Evolutionary conservation across 2,329 filamentous ascomycete genomes (phyloP).

Genomic region (Aspergillus pseudoglaucus): DNA sequence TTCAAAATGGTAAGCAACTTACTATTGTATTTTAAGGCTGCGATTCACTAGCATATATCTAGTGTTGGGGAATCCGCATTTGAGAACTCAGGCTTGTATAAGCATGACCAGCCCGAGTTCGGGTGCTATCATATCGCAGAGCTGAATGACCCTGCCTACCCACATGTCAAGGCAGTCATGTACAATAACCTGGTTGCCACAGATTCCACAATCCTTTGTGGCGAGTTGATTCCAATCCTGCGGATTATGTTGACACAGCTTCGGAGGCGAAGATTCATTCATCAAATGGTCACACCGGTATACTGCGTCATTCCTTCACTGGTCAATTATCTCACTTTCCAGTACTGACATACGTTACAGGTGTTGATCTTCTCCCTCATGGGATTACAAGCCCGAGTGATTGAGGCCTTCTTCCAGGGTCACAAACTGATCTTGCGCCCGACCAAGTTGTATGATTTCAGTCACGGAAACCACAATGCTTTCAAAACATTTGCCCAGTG

Average conservation of each 20-base stretch:
- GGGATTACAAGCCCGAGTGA: conserved; percentile 8
- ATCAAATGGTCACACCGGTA: conserved; percentile 10
- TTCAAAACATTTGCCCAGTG: conserved; percentile 9
- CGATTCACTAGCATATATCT: conserved; percentile 1
- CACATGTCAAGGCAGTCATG: conserved; percentile 10
- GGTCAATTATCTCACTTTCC: background rate
- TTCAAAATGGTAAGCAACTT: conserved; percentile 3
- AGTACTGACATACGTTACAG: conserved; percentile 3
- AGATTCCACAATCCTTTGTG: conserved; percentile 8
- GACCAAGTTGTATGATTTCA: conserved; percentile 12
- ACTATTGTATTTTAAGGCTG: background rate
- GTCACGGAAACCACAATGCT: conserved; percentile 1
- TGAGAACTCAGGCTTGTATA: conserved; percentile 5
- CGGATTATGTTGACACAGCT: conserved; percentile 10
- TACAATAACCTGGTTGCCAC: conserved; percentile 10
- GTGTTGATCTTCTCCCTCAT: conserved; percentile 13
- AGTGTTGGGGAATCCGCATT: conserved; percentile 10
- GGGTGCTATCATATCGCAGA: conserved; percentile 7
- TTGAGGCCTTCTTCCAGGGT: conserved; percentile 11
- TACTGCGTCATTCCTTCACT: background rate
- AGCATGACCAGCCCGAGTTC: conserved; percentile 7
- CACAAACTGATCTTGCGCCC: conserved; percentile 6
- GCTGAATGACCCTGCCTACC: conserved; percentile 2
- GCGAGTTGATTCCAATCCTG: conserved; percentile 8
- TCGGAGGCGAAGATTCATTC: conserved; percentile 3